Evolutionary conservation across 257 asterid species (phyloP).

Genomic region (Scutellaria minor): DNA sequence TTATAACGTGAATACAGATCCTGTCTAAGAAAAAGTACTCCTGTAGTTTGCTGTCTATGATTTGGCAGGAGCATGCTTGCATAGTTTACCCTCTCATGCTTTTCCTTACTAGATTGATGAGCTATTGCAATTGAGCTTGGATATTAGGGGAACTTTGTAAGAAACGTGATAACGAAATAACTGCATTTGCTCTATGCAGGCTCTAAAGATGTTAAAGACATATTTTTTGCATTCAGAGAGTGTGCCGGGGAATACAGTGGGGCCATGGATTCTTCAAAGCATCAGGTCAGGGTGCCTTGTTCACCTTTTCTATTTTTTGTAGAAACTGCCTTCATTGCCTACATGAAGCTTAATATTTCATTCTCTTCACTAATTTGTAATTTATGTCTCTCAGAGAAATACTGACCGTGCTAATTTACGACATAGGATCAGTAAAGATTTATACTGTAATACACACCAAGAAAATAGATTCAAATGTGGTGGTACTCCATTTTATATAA

Average conservation of each 20-base stretch:
- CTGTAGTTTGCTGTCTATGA: constrained; percentile 11
- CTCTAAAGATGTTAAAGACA: constrained; percentile 78
- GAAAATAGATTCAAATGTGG: constrained; percentile 18
- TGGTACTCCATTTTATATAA: constrained; percentile 10
- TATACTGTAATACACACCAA: constrained; percentile 11
- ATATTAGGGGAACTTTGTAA: constrained; percentile 7
- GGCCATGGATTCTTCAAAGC: constrained; percentile 57
- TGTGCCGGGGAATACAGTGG: constrained; percentile 58
- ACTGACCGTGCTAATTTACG: constrained; percentile 4
- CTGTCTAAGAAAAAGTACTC: neutral
- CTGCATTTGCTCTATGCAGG: constrained; percentile 61
- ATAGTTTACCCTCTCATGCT: constrained; percentile 24
- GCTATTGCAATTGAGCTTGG: constrained; percentile 19
- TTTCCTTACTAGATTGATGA: constrained; percentile 19
- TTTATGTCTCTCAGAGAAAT: neutral
- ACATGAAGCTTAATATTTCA: neutral
- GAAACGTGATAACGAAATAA: constrained; percentile 24
- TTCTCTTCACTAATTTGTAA: neutral
- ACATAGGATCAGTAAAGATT: neutral
- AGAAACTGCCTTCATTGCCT: constrained; percentile 14
- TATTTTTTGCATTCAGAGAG: constrained; percentile 69
- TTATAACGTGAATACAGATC: neutral
- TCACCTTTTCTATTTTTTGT: constrained; percentile 14
- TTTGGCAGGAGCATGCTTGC: constrained; percentile 21
- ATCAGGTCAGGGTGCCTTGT: constrained; percentile 63